Base-by-base conservation (phyloP, 257 asterid species). In the Lantana camara region DNA sequence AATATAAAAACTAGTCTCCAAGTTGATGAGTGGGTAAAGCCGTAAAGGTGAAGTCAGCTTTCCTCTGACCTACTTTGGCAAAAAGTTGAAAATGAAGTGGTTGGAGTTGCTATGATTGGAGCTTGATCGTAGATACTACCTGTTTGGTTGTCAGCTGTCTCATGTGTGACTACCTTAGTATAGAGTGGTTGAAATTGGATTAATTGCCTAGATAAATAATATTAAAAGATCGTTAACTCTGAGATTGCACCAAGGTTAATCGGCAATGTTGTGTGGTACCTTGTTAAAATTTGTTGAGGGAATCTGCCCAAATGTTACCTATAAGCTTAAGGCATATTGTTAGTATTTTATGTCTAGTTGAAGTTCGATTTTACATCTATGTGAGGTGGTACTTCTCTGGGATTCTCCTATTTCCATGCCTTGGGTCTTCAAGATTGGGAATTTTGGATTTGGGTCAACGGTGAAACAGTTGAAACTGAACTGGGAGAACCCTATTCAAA, bases 301-400 rank as follows among this genome's bases (percentile, higher is more conserved):
- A n/a, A n/a, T n/a, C n/a, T n/a, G n/a, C n/a, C n/a, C n/a, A n/a
- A n/a, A n/a, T n/a, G n/a, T n/a, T 21, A 23, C 12, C n/a, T 51
- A 38, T 51, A 23, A 49, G 20, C 11, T 51, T 17, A 14, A 50
- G 10, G 70, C 54, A 24, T 65, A 10, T 44, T 10, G 44, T 37
- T 37, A 37, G 44, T 3, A 37, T 37, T 5, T 1, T 37, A 37
- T 10, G 12, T 37, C 12, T 10, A 5, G 44, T 37, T 7, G 12
- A 37, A 37, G 12, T 37, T 1, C 44, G 11, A 5, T 37, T 5
- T 1, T 16, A n/a, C n/a, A 37, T 7, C 49, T 52, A n/a, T 8
- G 16, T 14, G 23, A 24, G 19, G 21, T 38, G 13, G 49, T 56
- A 24, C 40, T 30, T 7, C 13, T 1, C 24, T 13, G 38, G 45